Evolutionary conservation across 1,284 basidiomycete genomes (phyloP), one percentile per base, ranked within the genome.

Genomic region (Trametes sp.): DNA sequence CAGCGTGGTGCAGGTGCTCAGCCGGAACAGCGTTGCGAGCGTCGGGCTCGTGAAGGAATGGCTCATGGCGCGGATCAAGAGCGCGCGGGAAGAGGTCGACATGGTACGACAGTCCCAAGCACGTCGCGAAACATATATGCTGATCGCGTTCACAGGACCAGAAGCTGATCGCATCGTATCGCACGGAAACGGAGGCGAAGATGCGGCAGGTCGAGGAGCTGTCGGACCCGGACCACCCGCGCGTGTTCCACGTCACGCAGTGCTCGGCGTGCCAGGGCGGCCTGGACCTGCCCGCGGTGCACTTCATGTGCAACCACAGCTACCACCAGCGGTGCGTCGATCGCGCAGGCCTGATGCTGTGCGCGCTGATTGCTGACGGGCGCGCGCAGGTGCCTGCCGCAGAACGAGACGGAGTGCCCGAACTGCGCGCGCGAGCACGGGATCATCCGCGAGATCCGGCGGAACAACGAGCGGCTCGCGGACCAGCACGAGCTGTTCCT

Each of bases 31-130:
- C 0, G 92, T 95, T 13, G 93, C 95, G 16, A 95, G 90, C 69
- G 89, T 98, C 1, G 97, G 96, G 5, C 80, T 95, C 1, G 89
- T 99, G 57, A 94, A 96, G 76, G 87, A 92, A 45, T 98, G 96
- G 91, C 76, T 99, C 69, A 85, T 92, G 76, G 80, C 81, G 66
- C 86, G 92, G 68, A 93, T 98, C 58, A 85, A 83, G 70, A 84
- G 88, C 57, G 87, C 93, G 52, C 77, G 84, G 70, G 83, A 84
- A n/a, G 90, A 95, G 72, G 90, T 96, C 52, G 86, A 91, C 49
- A 89, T 87, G 58, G 94, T 96, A 63, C 68, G 91, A 80, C 57
- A 62, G 1, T n/a, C 64, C 21, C 16, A 35, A 55, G 45, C 21
- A 51, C n/a, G 9, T 0, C 5, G 5, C 16, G 58, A 38, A 19